A percentile compares a stretch with the other conserved stretches of the same genome.
Conservation (phyloP, 768 basidiomycete species). For the Clavulina sp. region DNA sequence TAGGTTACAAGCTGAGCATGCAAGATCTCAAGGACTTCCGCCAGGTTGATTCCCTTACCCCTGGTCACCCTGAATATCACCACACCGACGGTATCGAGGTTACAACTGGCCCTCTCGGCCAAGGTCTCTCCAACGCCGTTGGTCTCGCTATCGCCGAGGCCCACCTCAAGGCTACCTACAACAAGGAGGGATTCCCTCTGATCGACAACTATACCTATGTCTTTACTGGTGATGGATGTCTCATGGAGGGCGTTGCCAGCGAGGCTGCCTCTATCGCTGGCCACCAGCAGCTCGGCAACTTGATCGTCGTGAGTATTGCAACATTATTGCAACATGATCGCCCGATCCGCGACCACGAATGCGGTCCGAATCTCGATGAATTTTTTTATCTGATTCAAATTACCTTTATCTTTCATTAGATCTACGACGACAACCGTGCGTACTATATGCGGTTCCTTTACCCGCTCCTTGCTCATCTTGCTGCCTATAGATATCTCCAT, state of each 20-base stretch:
- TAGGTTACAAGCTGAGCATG: constrained; percentile 81
- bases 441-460: constrained; percentile 7
- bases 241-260: constrained; percentile 91
- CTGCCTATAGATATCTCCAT: constrained; percentile 67
- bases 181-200: constrained; percentile 66
- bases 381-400: constrained; percentile 9
- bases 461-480: constrained; percentile 1
- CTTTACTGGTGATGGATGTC: constrained; percentile 87
- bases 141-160: constrained; percentile 88
- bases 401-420: constrained; percentile 22
- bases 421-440: constrained; percentile 93
- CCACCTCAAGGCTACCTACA: constrained; percentile 77
- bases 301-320: constrained; percentile 60
- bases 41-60: constrained; percentile 76
- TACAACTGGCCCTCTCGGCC: constrained; percentile 91
- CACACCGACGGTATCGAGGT: constrained; percentile 70
- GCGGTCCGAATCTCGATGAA: constrained; percentile 1
- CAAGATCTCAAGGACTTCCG: constrained; percentile 91
- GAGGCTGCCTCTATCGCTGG: constrained; percentile 89
- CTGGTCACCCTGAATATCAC: constrained; percentile 75
- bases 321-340: too few species aligned
- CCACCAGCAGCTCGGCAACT: constrained; percentile 82
- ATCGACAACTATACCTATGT: constrained; percentile 84
- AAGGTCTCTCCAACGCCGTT: constrained; percentile 86
- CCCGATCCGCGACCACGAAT: too few species aligned